A percentile compares a stretch with the other conserved stretches of the same genome.
These are phyloP conservation scores for Camellia granthamiana DNA, from an alignment of 148 eudicot genomes.

Conservation along the genomic window DNA sequence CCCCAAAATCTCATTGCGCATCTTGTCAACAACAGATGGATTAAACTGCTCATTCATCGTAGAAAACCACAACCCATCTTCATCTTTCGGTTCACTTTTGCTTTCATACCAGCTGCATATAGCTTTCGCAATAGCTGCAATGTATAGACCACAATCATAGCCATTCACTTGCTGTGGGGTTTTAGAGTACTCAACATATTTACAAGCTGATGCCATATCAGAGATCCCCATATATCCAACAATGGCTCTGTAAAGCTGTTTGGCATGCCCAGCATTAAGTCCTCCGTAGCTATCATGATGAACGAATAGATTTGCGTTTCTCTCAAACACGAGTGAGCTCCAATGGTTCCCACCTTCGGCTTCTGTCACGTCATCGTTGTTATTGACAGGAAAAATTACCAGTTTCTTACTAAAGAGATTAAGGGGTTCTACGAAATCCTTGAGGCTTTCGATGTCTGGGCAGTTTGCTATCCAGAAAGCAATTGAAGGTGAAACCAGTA, in stretches of 20 bases:
- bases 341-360: conserved; percentile 87
- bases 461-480: conserved; percentile 84
- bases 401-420: conserved; percentile 45
- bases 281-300: conserved; percentile 77
- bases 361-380: conserved; percentile 53
- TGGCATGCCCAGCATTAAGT: conserved; percentile 39
- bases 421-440: conserved; percentile 60
- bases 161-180: conserved; percentile 72
- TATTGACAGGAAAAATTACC: conserved; percentile 68
- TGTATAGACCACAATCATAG: conserved; percentile 84
- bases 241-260: conserved; percentile 45
- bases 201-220: background rate
- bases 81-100: conserved; percentile 20
- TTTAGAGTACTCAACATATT: conserved; percentile 28
- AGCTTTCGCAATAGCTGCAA: conserved; percentile 58
- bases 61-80: conserved; percentile 54
- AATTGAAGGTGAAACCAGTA: conserved; percentile 68
- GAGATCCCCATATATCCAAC: conserved; percentile 30
- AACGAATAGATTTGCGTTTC: conserved; percentile 52
- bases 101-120: conserved; percentile 61
- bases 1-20: conserved; percentile 45
- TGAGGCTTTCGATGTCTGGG: conserved; percentile 50
- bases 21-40: conserved; percentile 34
- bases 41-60: conserved; percentile 45
- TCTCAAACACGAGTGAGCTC: conserved; percentile 74